These are phyloP conservation scores for Tagetes patula DNA, from an alignment of 129 eudicot genomes.

Conservation along the genomic window DNA sequence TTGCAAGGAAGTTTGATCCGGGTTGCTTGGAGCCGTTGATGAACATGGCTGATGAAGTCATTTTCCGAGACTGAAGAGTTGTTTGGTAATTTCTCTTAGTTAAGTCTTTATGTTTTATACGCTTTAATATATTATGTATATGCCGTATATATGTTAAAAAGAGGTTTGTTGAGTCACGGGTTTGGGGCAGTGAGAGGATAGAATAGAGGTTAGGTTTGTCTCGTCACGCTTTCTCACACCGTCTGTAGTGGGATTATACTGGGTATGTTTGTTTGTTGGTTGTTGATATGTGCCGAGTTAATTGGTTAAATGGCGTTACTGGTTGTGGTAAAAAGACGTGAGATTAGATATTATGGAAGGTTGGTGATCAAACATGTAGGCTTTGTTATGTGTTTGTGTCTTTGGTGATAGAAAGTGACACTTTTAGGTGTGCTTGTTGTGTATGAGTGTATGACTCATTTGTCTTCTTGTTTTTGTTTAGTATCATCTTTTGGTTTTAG, in stretches of 20 bases:
- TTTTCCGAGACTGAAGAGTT: conserved; percentile 60
- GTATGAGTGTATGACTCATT: conserved; percentile 30
- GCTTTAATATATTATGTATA: no score
- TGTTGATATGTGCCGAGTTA: neutral
- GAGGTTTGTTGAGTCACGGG: no score
- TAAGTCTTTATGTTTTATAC: neutral
- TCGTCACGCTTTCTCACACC: no score
- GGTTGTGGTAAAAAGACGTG: neutral
- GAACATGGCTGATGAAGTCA: conserved; percentile 62
- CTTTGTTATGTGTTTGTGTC: conserved; percentile 24
- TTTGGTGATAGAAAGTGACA: conserved; percentile 36
- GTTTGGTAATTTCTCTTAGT: conserved; percentile 20
- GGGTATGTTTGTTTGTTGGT: neutral
- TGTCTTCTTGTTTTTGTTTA: conserved; percentile 37
- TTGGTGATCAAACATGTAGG: conserved; percentile 34
- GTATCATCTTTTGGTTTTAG: conserved; percentile 18
- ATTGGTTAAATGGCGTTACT: neutral
- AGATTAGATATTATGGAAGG: neutral
- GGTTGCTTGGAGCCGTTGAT: conserved; percentile 75
- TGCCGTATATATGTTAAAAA: no score
- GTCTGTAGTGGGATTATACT: neutral
- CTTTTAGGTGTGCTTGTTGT: conserved; percentile 28
- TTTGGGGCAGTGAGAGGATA: no score
- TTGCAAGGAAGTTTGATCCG: conserved; percentile 83
- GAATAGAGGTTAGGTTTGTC: neutral